Base-by-base conservation (phyloP, 768 basidiomycete species). In the Boletellus ananas region DNA sequence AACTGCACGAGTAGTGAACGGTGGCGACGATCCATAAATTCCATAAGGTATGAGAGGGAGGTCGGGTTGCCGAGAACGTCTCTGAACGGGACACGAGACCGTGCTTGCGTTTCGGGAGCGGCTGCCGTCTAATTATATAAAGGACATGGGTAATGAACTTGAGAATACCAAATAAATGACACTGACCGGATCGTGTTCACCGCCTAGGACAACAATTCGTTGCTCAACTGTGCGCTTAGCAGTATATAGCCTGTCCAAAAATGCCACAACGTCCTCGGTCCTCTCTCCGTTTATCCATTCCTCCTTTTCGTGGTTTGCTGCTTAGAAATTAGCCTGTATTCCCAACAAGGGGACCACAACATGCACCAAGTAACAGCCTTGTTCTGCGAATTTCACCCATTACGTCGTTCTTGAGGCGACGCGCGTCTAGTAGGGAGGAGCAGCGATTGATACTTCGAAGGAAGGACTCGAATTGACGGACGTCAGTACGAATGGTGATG, bases 41-140 rank as follows among this genome's bases (percentile, higher is more conserved):
- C 96, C 85, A 97, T 94, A 71, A 95, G 90, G 65, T 96, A 95
- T 2, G 90, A 92, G 3, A 98, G 78, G 0, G 93, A 92, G 34
- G 84, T 87, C 0, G 95, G 94, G 58, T 92, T 94, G 20, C 84
- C 74, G 3, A 99, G 80, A 44, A 98, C 78, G 45, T 92, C 87
- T 34, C 89, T 80, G 4, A 95, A 75, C 0, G 79, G 74, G 20
- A 89, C 69, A 11, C 78, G 71, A 5, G 79, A 73, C 38, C 79
- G 74, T 18, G 70, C 61, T 35, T 61, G 62, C 1, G 72, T 51
- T 43, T 83, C 83, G 38, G 72, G 68, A 52, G 71, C 66, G 23
- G 70, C 58, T 41, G 72, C 72, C 47, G 68, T 70, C 73, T 80
- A 54, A 17, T 45, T 17, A n/a, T 17, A 37, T 40, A 25, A 34